These are phyloP conservation scores for Fusarium keratoplasticum DNA, from an alignment of 2,329 filamentous ascomycete species.

Conservation along the genomic window DNA sequence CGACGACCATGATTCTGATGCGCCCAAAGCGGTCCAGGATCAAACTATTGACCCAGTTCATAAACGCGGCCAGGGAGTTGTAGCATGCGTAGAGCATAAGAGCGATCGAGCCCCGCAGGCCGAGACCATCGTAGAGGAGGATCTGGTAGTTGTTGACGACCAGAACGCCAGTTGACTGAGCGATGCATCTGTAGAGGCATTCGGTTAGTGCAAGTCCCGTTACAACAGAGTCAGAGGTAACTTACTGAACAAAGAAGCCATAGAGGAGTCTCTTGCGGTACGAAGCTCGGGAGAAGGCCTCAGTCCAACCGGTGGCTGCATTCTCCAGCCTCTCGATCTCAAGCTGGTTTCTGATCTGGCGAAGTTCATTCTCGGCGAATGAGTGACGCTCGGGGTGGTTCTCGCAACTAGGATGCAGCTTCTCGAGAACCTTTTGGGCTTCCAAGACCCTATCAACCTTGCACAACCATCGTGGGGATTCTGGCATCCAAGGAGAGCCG, in stretches of 20 bases:
- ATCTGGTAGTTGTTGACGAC: background rate
- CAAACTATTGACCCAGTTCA: background rate
- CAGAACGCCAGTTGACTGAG: background rate
- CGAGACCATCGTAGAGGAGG: background rate
- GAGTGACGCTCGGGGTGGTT: background rate
- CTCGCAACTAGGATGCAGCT: background rate
- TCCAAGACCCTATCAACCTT: background rate
- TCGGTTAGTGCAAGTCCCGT: background rate
- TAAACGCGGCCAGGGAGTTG: background rate
- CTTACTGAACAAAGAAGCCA: background rate
- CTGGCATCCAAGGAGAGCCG: background rate
- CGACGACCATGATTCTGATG: background rate
- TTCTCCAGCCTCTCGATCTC: background rate
- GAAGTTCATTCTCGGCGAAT: background rate
- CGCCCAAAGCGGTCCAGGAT: background rate
- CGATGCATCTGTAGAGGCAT: background rate
- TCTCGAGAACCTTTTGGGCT: background rate
- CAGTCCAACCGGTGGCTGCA: background rate
- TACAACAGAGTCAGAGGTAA: background rate
- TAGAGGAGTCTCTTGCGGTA: background rate
- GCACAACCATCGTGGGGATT: background rate
- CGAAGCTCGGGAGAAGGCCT: background rate
- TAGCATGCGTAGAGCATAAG: background rate
- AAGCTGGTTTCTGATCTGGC: background rate
- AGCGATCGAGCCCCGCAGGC: background rate